Conservation (phyloP, 2,329 filamentous ascomycete genomes). For the Aspergillus latus region DNA sequence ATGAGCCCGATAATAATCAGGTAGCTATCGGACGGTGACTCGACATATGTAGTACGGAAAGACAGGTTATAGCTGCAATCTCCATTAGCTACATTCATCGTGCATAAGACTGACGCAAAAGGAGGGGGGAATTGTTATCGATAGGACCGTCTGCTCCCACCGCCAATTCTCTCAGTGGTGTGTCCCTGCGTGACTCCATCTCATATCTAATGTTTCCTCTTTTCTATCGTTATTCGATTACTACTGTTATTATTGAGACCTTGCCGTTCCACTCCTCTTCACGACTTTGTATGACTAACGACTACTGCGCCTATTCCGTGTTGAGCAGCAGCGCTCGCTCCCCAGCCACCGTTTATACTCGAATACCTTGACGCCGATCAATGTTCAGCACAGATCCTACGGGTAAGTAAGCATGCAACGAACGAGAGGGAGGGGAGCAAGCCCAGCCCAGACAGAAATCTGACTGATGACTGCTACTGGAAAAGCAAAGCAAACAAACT, state of each 20-base stretch:
- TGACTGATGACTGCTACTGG: not conserved
- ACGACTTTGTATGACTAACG: constrained; percentile 1
- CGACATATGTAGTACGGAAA: not conserved
- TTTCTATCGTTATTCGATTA: too few relatives aligned
- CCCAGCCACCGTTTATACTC: constrained; percentile 27
- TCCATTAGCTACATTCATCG: constrained; percentile 5
- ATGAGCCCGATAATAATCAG: not conserved
- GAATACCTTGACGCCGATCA: constrained; percentile 17
- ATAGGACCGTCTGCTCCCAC: too few relatives aligned
- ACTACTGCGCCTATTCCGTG: constrained; percentile 9
- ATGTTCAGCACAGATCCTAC: constrained; percentile 16
- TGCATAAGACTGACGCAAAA: constrained; percentile 14
- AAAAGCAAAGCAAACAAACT: constrained; percentile 3
- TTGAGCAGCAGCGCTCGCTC: constrained; percentile 5
- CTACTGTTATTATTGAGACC: not conserved
- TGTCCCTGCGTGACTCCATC: too few relatives aligned
- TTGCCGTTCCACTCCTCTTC: constrained; percentile 8
- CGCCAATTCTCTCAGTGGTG: too few relatives aligned
- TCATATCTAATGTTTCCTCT: too few relatives aligned
- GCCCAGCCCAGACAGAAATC: not conserved
- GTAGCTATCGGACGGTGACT: not conserved
- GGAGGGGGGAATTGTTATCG: constrained; percentile 22
- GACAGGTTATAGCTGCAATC: constrained; percentile 4
- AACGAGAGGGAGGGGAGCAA: not conserved
- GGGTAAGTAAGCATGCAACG: constrained; percentile 14